Evolutionary conservation across 495 filamentous ascomycete genomes (phyloP).

Genomic region (Cladorrhinum samala): DNA sequence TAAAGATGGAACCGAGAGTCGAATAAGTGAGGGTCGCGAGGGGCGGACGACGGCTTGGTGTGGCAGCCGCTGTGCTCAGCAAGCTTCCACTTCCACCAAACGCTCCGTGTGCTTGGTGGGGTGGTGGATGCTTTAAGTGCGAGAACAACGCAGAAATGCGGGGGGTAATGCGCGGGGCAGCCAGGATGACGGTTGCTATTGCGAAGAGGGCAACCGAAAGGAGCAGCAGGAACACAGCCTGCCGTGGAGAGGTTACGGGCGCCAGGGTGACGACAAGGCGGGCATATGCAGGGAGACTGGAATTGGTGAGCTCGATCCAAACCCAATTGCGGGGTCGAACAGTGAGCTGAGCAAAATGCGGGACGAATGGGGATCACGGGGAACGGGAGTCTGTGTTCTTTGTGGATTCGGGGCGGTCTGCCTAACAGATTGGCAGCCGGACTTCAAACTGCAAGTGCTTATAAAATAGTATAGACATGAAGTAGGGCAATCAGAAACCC

Average conservation of each 20-base stretch:
- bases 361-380: not conserved
- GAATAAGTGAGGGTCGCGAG: conserved; percentile 18
- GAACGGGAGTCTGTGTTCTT: not conserved
- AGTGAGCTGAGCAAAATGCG: not conserved
- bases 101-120: conserved; percentile 11
- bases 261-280: conserved; percentile 34
- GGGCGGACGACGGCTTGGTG: conserved; percentile 4
- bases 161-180: conserved; percentile 57
- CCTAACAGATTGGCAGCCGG: not conserved
- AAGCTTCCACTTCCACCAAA: conserved; percentile 22
- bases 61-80: conserved; percentile 8
- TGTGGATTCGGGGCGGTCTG: not conserved
- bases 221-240: conserved; percentile 42
- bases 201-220: conserved; percentile 57
- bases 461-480: too few relatives aligned
- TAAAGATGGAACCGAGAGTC: conserved; percentile 12
- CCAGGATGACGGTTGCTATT: conserved; percentile 65
- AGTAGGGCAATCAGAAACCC: too few relatives aligned
- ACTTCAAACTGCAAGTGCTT: too few relatives aligned
- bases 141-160: conserved; percentile 60
- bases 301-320: not conserved
- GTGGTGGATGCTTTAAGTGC: conserved; percentile 34
- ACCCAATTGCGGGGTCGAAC: not conserved
- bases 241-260: conserved; percentile 30
- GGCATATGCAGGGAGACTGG: not conserved